Percentiles rank a stretch among this genome's conserved stretches.
phyloP scores from a whole-genome alignment of 2,329 filamentous ascomycete genomes.

The Penicillium rolfsii region DNA sequence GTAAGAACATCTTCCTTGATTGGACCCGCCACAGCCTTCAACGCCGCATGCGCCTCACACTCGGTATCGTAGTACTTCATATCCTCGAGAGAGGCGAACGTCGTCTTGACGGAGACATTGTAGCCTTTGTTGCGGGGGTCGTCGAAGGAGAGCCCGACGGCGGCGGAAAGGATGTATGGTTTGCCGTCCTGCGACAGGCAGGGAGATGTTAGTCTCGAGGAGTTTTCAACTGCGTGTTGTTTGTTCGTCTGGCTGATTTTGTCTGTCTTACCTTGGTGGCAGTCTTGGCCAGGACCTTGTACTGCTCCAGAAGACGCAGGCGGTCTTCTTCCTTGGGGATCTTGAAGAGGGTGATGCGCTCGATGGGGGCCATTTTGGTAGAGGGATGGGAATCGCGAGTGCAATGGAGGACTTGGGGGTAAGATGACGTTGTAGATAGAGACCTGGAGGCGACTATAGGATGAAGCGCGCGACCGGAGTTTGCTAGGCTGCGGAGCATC shows the following conservation, averaged over 20 bases:
- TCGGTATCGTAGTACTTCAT: conserved; percentile 70
- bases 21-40: conserved; percentile 45
- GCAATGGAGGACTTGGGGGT: background rate
- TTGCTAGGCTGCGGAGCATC: background rate
- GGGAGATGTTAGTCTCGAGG: background rate
- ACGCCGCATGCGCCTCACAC: conserved; percentile 58
- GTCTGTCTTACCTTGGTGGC: conserved; percentile 47
- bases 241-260: too few species aligned
- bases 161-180: conserved; percentile 67
- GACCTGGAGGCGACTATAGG: background rate
- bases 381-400: background rate
- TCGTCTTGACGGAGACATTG: conserved; percentile 65
- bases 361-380: conserved; percentile 46
- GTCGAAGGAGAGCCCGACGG: conserved; percentile 58
- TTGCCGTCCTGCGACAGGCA: conserved; percentile 62
- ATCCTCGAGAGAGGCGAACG: conserved; percentile 67
- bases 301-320: conserved; percentile 49
- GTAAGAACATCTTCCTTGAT: conserved; percentile 43
- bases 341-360: conserved; percentile 59
- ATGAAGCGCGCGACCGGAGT: background rate
- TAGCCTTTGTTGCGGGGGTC: conserved; percentile 67
- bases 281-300: conserved; percentile 48
- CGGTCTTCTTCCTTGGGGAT: conserved; percentile 52
- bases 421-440: background rate
- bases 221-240: too few species aligned